Conservation (phyloP, 371 early-diverging fungal species). For the Lichtheimia hyalospora region DNA sequence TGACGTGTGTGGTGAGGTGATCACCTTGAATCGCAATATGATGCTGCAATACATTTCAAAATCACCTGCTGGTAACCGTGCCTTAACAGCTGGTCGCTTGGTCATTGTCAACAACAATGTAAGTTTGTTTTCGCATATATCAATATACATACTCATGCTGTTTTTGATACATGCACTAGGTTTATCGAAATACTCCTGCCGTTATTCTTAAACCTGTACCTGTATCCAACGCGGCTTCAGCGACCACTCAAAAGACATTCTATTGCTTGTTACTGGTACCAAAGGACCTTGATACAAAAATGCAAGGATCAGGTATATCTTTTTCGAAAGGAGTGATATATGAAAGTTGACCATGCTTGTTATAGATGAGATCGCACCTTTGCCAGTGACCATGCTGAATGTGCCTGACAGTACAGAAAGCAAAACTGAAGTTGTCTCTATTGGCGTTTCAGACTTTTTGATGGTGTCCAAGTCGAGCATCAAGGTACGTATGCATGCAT, state of each 20-base stretch:
- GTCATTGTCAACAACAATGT: constrained; percentile 72
- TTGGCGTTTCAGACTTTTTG: constrained; percentile 66
- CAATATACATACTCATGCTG: not conserved
- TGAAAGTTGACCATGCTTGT: not conserved
- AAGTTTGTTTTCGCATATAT: constrained; percentile 9
- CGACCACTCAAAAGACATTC: constrained; percentile 45
- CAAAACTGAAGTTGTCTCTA: constrained; percentile 47
- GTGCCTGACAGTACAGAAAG: constrained; percentile 47
- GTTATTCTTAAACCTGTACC: constrained; percentile 59
- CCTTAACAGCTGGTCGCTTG: constrained; percentile 68
- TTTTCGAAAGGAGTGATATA: not conserved
- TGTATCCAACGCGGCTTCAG: constrained; percentile 14
- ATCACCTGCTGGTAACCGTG: constrained; percentile 64
- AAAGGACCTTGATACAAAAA: constrained; percentile 21
- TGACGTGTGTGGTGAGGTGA: constrained; percentile 59
- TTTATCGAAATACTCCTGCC: constrained; percentile 68
- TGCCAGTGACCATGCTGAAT: constrained; percentile 65
- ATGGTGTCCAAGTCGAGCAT: constrained; percentile 57
- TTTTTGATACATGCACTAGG: constrained; percentile 14
- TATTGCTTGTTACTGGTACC: constrained; percentile 46
- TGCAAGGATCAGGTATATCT: constrained; percentile 9
- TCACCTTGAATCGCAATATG: constrained; percentile 58
- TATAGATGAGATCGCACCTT: constrained; percentile 41
- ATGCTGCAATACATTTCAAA: constrained; percentile 58
- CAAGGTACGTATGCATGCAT: constrained; percentile 29